A percentile compares a stretch with the other conserved stretches of the same genome.
Evolutionary conservation across 176 grass and related monocot species (phyloP).

Genomic region (Phoenix dactylifera): DNA sequence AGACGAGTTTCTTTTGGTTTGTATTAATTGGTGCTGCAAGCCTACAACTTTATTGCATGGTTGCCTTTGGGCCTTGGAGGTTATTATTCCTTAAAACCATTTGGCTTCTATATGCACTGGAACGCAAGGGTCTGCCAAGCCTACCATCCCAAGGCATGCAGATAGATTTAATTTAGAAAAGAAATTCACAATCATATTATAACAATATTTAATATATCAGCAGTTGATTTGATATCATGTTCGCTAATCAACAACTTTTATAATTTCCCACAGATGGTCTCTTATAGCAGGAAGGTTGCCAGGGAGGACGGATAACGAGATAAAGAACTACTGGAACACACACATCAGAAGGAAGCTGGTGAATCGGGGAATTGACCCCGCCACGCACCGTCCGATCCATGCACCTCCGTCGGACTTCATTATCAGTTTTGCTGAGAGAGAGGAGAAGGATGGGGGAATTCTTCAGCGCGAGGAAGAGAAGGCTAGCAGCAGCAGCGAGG

Average conservation of each 20-base stretch:
- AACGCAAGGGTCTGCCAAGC: too few species aligned
- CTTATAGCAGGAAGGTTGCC: conserved; percentile 3
- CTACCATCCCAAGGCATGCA: too few species aligned
- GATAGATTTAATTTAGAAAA: too few species aligned
- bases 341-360: conserved; percentile 12
- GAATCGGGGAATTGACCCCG: conserved; percentile 9
- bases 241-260: too few species aligned
- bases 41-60: too few species aligned
- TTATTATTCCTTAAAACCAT: too few species aligned
- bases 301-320: conserved; percentile 18
- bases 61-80: too few species aligned
- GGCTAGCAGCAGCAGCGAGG: background rate
- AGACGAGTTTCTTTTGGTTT: too few species aligned
- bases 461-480: background rate
- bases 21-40: too few species aligned
- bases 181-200: too few species aligned
- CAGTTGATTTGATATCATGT: background rate
- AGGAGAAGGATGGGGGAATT: background rate
- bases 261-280: background rate
- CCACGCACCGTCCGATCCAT: conserved; percentile 5
- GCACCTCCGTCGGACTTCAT: background rate
- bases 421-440: background rate
- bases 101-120: too few species aligned
- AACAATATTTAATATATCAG: too few species aligned
- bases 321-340: conserved; percentile 23